phyloP scores from a whole-genome alignment of 805 yeast genomes.

The Phaffomyces thermotolerans region DNA sequence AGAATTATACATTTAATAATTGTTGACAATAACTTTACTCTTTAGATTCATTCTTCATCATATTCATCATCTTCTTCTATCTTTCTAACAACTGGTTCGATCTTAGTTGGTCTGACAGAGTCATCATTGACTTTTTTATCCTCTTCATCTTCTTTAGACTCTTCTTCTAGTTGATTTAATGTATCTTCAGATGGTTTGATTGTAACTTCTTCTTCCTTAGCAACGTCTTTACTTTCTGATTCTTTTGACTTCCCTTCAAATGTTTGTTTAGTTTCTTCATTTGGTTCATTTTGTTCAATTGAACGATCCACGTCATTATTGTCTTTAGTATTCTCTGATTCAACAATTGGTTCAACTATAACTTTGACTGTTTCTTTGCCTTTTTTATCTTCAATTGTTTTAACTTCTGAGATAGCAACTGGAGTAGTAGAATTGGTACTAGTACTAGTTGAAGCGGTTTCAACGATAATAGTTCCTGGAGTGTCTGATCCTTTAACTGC shows the following conservation, averaged over 20 bases:
- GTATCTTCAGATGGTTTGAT: constrained; percentile 10
- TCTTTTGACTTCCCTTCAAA: not conserved
- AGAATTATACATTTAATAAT: not conserved
- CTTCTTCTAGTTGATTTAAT: constrained; percentile 14
- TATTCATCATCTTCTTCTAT: constrained; percentile 33
- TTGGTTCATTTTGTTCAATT: not conserved
- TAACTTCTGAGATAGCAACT: not conserved
- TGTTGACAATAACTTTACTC: not conserved
- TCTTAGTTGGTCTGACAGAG: constrained; percentile 17
- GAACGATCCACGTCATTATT: too few species aligned
- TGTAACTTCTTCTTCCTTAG: not conserved
- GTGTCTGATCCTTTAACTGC: too few species aligned
- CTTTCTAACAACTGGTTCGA: constrained; percentile 32
- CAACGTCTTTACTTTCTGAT: not conserved
- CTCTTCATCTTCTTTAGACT: constrained; percentile 28
- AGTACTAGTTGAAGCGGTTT: too few species aligned
- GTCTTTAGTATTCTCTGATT: too few species aligned
- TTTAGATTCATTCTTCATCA: constrained; percentile 27
- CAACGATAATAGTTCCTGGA: too few species aligned
- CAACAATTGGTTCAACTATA: not conserved
- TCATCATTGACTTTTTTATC: constrained; percentile 11
- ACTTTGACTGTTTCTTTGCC: not conserved
- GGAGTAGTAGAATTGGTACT: not conserved
- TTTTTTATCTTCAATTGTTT: not conserved
- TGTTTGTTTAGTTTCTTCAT: not conserved